Evolutionary conservation across 495 filamentous ascomycete species (phyloP), one percentile per base, ranked within the genome.

Genomic region (Parachaetomium inaequale): DNA sequence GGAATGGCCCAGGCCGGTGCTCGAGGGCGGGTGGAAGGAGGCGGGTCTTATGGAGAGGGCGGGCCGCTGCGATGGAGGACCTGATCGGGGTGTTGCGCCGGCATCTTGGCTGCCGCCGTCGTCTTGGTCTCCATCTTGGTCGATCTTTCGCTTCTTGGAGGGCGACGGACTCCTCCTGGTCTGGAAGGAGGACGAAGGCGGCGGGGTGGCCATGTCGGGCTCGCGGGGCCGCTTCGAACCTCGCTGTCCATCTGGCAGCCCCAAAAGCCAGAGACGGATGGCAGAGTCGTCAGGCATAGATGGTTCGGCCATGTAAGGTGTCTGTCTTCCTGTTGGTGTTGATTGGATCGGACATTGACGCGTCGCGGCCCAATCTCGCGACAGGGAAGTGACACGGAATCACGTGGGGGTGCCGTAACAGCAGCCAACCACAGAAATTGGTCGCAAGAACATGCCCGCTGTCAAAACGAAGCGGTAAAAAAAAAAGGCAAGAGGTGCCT

Each of bases 241-340:
- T 52, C 17, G 29, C 29, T 52, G 50, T 34, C 50, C 28, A 52
- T 52, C 50, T 19, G 50, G 50, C 50, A 52, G 50, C 5, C 29
- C 28, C 28, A 21, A 52, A 10, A 52, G 28, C 50, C 50, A 32
- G 50, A n/a, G 28, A 52, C 29, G 55, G 55, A 28, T 57, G 53
- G 40, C 55, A 58, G 40, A 49, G 40, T 52, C 50, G 29, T 52
- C 28, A 19, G 49, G 28, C 46, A 49, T 49, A 49, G 21, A 26
- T 49, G n/a, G n/a, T 28, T 49, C 46, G 21, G 46, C 46, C 23
- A 49, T 49, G n/a, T n/a, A n/a, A n/a, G n/a, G n/a, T n/a, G n/a
- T n/a, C n/a, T n/a, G n/a, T n/a, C n/a, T n/a, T n/a, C n/a, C n/a
- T n/a, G n/a, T n/a, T n/a, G n/a, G n/a, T n/a, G n/a, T n/a, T n/a